Conservation (phyloP, 805 yeast species). For the Pichia gijzeniarum region DNA sequence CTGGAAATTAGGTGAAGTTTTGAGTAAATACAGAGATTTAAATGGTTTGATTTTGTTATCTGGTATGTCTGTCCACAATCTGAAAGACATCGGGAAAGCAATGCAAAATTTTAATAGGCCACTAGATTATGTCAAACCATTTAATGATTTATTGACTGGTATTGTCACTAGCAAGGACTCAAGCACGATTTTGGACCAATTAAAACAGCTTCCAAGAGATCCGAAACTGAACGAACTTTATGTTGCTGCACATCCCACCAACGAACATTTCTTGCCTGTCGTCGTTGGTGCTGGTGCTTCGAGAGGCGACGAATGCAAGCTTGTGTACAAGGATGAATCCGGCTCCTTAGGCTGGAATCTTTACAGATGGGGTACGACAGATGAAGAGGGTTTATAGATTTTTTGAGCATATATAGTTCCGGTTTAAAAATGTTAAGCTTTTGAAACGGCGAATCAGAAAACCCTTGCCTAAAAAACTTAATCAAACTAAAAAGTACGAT, state of each 20-base stretch:
- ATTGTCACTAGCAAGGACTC: conserved; percentile 31
- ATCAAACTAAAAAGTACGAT: too few relatives aligned
- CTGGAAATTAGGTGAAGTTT: conserved; percentile 49
- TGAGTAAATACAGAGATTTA: conserved; percentile 45
- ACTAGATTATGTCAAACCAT: conserved; percentile 46
- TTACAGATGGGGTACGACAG: conserved; percentile 36
- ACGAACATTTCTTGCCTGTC: conserved; percentile 67
- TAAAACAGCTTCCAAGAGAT: conserved; percentile 31
- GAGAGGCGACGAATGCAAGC: conserved; percentile 36
- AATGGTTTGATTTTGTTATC: conserved; percentile 54
- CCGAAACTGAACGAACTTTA: conserved; percentile 29
- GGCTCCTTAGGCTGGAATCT: conserved; percentile 66
- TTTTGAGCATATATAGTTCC: not conserved
- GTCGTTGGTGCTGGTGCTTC: conserved; percentile 57
- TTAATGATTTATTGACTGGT: conserved; percentile 40
- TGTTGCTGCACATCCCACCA: conserved; percentile 60
- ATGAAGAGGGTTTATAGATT: not conserved
- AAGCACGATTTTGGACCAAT: conserved; percentile 28
- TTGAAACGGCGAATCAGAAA: too few relatives aligned
- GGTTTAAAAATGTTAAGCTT: not conserved
- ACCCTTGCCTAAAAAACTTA: too few relatives aligned
- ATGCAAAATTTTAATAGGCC: conserved; percentile 11
- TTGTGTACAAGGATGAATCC: conserved; percentile 39
- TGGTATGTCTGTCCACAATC: conserved; percentile 78
- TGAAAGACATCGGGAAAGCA: conserved; percentile 44